Base-by-base conservation (phyloP, 192 early-diverging fungal genomes). In the Backusella morwellensis region DNA sequence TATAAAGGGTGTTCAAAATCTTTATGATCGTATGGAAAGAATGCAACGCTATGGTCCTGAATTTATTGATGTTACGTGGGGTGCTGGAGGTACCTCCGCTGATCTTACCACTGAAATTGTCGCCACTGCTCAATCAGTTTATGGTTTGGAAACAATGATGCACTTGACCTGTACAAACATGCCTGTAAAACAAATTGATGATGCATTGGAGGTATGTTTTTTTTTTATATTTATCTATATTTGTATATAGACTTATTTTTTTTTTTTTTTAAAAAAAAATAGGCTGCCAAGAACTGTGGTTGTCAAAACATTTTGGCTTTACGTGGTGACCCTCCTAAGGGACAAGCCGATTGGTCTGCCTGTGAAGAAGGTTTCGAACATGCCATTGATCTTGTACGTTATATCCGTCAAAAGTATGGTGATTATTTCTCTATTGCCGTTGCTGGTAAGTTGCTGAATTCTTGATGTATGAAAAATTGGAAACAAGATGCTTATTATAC, bases 81-180 rank as follows among this genome's bases (percentile, higher is more conserved):
- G 93, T 79, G 96, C 96, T 70, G 97, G 97, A 70, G 97, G 97
- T 40, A 90, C 90, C 74, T 90, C 91, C 63, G 93, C 95, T 35
- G 95, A 96, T 52, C 86, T 95, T 42, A 97, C 96, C 23, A 86
- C 93, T 44, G 94, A 99, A 84, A 93, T 98, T 66, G 92, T 92
- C 73, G 85, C 92, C 47, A 97, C 92, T 70, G 93, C 97, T 23
- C 96, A 97, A 85, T 88, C 91, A 70, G 95, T 96, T 5, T 96
- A 96, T 82, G 97, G 97, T 66, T 88, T 98, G 68, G 97, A 99
- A 83, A 94, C 96, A 38, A 93, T 90, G 87, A 98, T 99, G 97
- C 97, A 99, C 81, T 89, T 99, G 86, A 99, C 96, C 21, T 99
- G 97, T 86, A 99, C 97, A 68, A 99, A 98, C 86, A 99, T 96